Conservation (phyloP, 495 filamentous ascomycete species). For the Podospora pseudoanserina region DNA sequence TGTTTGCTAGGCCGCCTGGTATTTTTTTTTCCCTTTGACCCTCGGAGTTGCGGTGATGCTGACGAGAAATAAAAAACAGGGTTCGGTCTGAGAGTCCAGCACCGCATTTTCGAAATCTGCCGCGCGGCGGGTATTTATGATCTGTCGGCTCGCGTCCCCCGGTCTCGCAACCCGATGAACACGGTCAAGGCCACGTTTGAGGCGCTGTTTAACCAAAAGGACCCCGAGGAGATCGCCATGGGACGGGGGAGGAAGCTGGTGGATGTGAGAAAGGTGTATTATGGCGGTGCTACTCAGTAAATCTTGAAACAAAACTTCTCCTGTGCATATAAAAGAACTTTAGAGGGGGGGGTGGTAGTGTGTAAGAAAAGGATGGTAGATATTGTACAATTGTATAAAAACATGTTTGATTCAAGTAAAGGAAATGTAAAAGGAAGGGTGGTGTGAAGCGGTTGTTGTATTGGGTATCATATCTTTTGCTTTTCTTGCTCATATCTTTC, state of each 20-base stretch:
- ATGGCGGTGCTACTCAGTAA: conserved; percentile 60
- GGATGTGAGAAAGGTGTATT: conserved; percentile 95
- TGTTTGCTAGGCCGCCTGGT: conserved; percentile 86
- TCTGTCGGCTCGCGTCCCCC: conserved; percentile 71
- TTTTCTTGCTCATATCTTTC: neutral
- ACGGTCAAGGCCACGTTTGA: conserved; percentile 84
- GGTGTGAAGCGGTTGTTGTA: neutral
- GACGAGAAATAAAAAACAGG: conserved; percentile 23
- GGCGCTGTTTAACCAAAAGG: conserved; percentile 73
- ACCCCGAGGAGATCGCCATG: conserved; percentile 83
- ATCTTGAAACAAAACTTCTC: neutral
- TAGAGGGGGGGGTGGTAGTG: neutral
- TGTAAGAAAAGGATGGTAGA: neutral
- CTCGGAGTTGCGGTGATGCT: neutral
- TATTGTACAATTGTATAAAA: conserved; percentile 2
- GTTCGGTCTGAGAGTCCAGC: conserved; percentile 86
- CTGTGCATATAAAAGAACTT: neutral
- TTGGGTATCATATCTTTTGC: neutral
- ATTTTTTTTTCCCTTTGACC: conserved; percentile 32
- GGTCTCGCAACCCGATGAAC: conserved; percentile 92
- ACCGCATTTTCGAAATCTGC: conserved; percentile 89
- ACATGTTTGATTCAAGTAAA: neutral
- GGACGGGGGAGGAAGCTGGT: conserved; percentile 90
- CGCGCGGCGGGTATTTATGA: conserved; percentile 79
- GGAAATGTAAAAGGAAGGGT: neutral